A percentile compares a stretch with the other conserved stretches of the same genome.
These are phyloP conservation scores for Diutina sp. DNA, from an alignment of 1,139 yeast species.

Conservation along the genomic window DNA sequence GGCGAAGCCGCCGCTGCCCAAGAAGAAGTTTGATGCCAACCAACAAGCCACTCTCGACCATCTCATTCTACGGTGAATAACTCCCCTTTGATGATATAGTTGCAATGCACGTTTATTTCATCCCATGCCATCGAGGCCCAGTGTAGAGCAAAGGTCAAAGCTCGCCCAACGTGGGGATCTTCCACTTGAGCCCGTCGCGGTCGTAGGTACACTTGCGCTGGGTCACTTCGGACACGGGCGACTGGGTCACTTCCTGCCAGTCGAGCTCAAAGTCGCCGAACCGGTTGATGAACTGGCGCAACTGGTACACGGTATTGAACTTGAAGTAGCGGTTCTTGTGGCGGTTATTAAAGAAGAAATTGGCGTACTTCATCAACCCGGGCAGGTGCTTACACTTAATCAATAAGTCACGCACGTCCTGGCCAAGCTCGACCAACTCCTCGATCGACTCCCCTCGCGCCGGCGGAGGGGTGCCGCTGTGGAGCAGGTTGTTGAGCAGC, in stretches of 20 bases:
- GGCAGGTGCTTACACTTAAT: neutral
- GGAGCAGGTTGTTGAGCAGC: neutral
- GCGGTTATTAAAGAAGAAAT: conserved; percentile 24
- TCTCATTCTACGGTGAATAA: neutral
- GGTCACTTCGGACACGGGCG: neutral
- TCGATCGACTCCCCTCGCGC: neutral
- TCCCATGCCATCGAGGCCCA: neutral
- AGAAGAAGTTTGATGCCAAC: neutral
- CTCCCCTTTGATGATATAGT: neutral
- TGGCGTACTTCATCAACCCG: conserved; percentile 12
- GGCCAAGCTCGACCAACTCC: neutral
- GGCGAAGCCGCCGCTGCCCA: neutral
- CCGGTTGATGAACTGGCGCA: conserved; percentile 30
- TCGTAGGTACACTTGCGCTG: conserved; percentile 19
- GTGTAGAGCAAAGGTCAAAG: neutral
- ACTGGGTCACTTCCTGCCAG: conserved; percentile 6
- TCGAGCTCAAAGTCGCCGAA: conserved; percentile 30
- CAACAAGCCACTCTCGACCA: neutral
- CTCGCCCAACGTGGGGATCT: conserved; percentile 27
- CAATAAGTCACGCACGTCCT: neutral
- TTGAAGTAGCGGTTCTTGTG: conserved; percentile 27
- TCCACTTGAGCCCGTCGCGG: conserved; percentile 37
- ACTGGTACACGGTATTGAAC: conserved; percentile 34
- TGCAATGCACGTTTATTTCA: neutral
- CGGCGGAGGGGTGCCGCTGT: neutral